These are phyloP conservation scores for Trypanosoma conorhini DNA, from an alignment of 208 protist species.

Conservation along the genomic window DNA sequence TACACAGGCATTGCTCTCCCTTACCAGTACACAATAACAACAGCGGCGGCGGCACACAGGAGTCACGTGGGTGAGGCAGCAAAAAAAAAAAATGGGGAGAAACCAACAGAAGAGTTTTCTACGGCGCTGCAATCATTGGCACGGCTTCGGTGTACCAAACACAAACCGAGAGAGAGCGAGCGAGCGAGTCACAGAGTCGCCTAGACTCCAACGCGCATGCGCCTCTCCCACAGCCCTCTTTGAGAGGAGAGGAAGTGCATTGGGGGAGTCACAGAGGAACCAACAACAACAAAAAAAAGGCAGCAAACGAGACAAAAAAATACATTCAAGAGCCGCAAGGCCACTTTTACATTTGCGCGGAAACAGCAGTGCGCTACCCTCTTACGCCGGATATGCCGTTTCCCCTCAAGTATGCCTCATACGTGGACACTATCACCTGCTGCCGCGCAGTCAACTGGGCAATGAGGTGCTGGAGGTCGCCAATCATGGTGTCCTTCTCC, in stretches of 20 bases:
- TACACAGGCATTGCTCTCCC: conserved; percentile 60
- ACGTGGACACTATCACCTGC: conserved; percentile 66
- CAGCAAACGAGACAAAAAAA: background rate
- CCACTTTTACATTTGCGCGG: conserved; percentile 23
- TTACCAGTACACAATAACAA: conserved; percentile 3
- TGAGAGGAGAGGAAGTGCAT: background rate
- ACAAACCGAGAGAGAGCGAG: too few relatives aligned
- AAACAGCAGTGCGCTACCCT: conserved; percentile 24
- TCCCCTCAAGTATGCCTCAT: conserved; percentile 83
- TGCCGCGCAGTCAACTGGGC: conserved; percentile 60
- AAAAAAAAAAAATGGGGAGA: conserved; percentile 18
- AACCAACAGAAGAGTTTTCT: background rate
- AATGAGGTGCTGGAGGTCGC: conserved; percentile 92
- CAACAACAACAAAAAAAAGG: background rate
- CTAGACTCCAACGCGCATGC: background rate
- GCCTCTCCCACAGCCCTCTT: background rate
- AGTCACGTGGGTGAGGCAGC: conserved; percentile 5
- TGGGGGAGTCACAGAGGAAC: background rate
- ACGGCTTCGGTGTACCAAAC: background rate
- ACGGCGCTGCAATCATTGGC: background rate
- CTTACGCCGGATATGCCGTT: conserved; percentile 65
- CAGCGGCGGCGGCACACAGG: background rate
- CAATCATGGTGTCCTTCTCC: conserved; percentile 96
- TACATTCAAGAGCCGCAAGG: conserved; percentile 12
- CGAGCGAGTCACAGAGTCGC: too few relatives aligned